Conservation (phyloP, 2,329 filamentous ascomycete genomes). For the Alternaria consortialis region DNA sequence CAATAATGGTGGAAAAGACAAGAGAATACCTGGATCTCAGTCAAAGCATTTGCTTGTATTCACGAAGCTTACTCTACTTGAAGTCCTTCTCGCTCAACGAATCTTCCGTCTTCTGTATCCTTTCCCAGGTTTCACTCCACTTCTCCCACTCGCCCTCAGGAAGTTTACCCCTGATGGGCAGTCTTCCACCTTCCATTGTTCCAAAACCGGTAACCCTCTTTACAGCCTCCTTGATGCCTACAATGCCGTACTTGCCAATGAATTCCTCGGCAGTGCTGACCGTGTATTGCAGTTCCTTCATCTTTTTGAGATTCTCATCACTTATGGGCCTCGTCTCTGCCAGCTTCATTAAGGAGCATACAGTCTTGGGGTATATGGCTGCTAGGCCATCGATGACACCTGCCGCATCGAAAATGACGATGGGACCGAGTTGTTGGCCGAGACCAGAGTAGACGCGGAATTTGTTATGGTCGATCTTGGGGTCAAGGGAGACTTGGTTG, state of each 20-base stretch:
- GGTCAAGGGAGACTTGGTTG: slow-evolving; percentile 67
- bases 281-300: slow-evolving; percentile 66
- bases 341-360: slow-evolving; percentile 66
- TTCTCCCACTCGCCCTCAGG: slow-evolving; percentile 67
- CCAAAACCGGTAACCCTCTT: slow-evolving; percentile 68
- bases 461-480: slow-evolving; percentile 65
- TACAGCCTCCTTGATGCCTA: slow-evolving; percentile 72
- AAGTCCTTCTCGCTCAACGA: slow-evolving; percentile 40
- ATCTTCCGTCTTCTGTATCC: slow-evolving; percentile 45
- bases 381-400: slow-evolving; percentile 74
- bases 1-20: not conserved
- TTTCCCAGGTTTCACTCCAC: slow-evolving; percentile 44
- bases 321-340: slow-evolving; percentile 50
- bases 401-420: slow-evolving; percentile 69
- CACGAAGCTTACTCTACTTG: slow-evolving; percentile 14
- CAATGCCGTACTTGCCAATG: slow-evolving; percentile 67
- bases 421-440: slow-evolving; percentile 71
- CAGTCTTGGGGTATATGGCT: slow-evolving; percentile 69
- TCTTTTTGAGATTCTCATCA: slow-evolving; percentile 56
- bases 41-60: not conserved
- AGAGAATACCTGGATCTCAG: not conserved
- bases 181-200: slow-evolving; percentile 65
- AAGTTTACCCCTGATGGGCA: slow-evolving; percentile 67
- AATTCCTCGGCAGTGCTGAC: slow-evolving; percentile 70
- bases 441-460: slow-evolving; percentile 72